phyloP scores from a whole-genome alignment of 148 eudicot species.

The Camellia lanceoleosa region DNA sequence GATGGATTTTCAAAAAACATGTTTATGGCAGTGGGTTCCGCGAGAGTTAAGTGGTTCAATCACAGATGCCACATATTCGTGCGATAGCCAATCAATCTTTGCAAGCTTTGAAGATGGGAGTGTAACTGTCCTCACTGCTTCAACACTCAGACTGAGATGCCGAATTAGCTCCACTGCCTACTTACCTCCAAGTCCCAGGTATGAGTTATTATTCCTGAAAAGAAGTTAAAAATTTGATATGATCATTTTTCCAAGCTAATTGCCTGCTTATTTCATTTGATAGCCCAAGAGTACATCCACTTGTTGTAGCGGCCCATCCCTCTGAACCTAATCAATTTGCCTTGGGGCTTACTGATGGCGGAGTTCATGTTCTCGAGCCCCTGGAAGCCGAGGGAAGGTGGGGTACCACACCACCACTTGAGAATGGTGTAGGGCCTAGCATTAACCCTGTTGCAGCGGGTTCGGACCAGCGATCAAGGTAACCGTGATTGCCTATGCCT shows the following conservation, averaged over 20 bases:
- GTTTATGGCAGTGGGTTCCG: conserved; percentile 48
- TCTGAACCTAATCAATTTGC: conserved; percentile 62
- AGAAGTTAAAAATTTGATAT: background rate
- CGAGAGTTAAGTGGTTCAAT: conserved; percentile 37
- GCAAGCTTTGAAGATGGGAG: conserved; percentile 53
- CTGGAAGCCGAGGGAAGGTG: conserved; percentile 63
- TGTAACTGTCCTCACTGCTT: conserved; percentile 35
- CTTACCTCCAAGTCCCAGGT: conserved; percentile 48
- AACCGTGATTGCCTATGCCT: background rate
- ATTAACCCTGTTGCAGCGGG: conserved; percentile 30
- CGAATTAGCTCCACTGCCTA: conserved; percentile 53
- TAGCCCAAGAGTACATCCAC: conserved; percentile 51
- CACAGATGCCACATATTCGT: conserved; percentile 60
- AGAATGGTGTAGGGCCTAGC: conserved; percentile 53
- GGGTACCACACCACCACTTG: conserved; percentile 47
- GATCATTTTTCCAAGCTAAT: background rate
- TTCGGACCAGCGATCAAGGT: conserved; percentile 45
- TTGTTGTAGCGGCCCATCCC: conserved; percentile 70
- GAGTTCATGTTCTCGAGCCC: conserved; percentile 69
- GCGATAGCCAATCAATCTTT: conserved; percentile 54
- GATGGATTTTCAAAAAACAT: background rate
- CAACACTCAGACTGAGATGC: conserved; percentile 45
- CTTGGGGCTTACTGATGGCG: conserved; percentile 70
- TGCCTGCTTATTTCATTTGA: conserved; percentile 1
- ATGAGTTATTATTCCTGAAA: background rate